Evolutionary conservation across 78 protist species (phyloP).

Genomic region (Dictyostelium brefeldianum): DNA sequence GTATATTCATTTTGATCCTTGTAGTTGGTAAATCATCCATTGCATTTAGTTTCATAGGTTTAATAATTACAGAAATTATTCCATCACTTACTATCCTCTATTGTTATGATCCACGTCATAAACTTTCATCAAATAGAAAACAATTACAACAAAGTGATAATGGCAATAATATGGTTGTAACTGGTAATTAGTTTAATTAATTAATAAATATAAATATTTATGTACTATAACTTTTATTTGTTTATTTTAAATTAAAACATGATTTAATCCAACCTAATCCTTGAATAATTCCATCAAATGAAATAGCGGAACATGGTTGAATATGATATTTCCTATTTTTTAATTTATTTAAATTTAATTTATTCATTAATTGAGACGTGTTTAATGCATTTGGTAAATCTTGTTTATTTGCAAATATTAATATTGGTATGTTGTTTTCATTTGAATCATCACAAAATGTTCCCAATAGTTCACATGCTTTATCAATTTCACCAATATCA

Average conservation of each 20-base stretch:
- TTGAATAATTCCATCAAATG: conserved; percentile 94
- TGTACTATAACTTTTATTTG: too few species aligned
- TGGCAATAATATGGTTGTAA: too few species aligned
- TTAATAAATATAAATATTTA: too few species aligned
- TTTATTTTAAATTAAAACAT: too few species aligned
- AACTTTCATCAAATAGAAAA: too few species aligned
- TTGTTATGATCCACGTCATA: conserved; percentile 9
- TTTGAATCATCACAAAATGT: too few species aligned
- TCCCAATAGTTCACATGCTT: too few species aligned
- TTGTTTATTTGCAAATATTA: conserved; percentile 2
- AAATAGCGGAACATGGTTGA: conserved; percentile 89
- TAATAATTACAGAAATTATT: conserved; percentile 2
- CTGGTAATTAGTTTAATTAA: too few species aligned
- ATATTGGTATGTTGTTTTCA: background rate
- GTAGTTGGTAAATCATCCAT: background rate
- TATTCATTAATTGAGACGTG: conserved; percentile 90
- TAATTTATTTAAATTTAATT: conserved; percentile 86
- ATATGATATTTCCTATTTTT: conserved; percentile 88
- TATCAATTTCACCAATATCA: too few species aligned
- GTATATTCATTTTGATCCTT: conserved; percentile 13
- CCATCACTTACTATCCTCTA: background rate
- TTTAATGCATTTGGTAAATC: conserved; percentile 91
- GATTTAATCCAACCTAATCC: conserved; percentile 94
- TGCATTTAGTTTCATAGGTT: background rate
- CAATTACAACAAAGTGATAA: too few species aligned